Conservation (phyloP, 2,329 filamentous ascomycete species). For the Cryoendolithus antarcticus region DNA sequence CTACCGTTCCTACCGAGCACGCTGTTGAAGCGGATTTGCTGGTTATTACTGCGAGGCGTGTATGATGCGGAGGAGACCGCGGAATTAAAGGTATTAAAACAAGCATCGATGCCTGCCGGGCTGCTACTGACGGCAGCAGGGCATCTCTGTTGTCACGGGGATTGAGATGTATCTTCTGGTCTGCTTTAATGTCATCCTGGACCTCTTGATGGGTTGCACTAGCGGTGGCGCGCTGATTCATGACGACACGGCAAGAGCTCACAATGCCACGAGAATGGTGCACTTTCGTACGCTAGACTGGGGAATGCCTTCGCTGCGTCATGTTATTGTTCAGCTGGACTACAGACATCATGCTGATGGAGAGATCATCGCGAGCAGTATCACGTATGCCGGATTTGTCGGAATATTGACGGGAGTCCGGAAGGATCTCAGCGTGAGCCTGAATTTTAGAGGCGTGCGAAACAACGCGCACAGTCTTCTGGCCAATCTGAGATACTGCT, state of each 20-base stretch:
- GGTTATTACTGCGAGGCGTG: conserved; percentile 38
- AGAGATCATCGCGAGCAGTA: conserved; percentile 33
- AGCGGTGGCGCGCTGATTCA: conserved; percentile 35
- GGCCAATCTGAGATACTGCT: conserved; percentile 31
- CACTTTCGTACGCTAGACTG: conserved; percentile 44
- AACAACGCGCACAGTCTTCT: conserved; percentile 24
- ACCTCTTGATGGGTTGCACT: conserved; percentile 54
- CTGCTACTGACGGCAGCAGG: conserved; percentile 14
- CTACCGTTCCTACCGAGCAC: conserved; percentile 15
- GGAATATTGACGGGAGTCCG: conserved; percentile 40
- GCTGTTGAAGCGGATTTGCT: conserved; percentile 25
- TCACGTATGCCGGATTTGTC: conserved; percentile 42
- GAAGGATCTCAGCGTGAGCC: conserved; percentile 34
- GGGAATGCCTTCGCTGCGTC: conserved; percentile 32
- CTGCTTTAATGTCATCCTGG: conserved; percentile 50
- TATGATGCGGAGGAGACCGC: conserved; percentile 45
- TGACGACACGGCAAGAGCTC: background rate
- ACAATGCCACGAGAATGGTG: conserved; percentile 28
- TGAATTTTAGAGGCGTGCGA: conserved; percentile 41
- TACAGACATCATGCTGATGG: conserved; percentile 23
- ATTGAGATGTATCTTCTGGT: conserved; percentile 49
- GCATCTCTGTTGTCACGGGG: conserved; percentile 37
- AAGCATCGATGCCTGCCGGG: too few species aligned
- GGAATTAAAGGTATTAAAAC: conserved; percentile 36
- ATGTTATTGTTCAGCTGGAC: conserved; percentile 29